Conservation (phyloP, 148 eudicot genomes). For the Rhododendron molle region DNA sequence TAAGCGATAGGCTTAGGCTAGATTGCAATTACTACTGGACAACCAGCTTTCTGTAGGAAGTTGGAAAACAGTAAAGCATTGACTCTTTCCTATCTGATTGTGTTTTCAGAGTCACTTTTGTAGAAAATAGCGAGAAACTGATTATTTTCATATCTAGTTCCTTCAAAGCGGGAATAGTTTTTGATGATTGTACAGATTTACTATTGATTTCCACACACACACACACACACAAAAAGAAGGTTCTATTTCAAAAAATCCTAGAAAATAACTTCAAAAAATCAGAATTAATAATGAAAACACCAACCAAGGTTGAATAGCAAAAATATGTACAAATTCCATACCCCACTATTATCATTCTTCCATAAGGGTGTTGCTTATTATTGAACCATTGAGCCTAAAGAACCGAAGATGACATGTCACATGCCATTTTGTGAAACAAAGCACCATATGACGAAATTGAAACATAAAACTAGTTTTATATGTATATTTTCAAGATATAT, state of each 20-base stretch:
- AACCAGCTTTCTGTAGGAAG: slow-evolving; percentile 10
- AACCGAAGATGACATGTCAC: background rate
- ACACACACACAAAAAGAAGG: too few relatives aligned
- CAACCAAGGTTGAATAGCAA: background rate
- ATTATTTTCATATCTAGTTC: background rate
- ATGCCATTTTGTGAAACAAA: background rate
- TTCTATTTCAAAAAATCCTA: background rate
- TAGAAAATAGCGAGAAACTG: background rate
- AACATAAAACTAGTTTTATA: too few relatives aligned
- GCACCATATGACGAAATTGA: too few relatives aligned
- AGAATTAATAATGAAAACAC: background rate
- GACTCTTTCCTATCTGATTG: background rate
- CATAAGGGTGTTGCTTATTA: background rate
- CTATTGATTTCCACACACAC: background rate
- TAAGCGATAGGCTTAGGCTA: background rate
- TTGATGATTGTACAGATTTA: background rate
- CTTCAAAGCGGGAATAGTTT: background rate
- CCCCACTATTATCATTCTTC: background rate
- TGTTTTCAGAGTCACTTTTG: background rate
- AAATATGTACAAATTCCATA: background rate
- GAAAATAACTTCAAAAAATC: background rate
- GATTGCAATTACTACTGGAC: background rate
- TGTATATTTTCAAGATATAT: too few relatives aligned
- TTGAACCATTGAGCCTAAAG: background rate
- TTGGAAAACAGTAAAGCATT: background rate